These are phyloP conservation scores for Nitzschia sp. DNA, from an alignment of 108 stramenopile genomes.

Conservation along the genomic window DNA sequence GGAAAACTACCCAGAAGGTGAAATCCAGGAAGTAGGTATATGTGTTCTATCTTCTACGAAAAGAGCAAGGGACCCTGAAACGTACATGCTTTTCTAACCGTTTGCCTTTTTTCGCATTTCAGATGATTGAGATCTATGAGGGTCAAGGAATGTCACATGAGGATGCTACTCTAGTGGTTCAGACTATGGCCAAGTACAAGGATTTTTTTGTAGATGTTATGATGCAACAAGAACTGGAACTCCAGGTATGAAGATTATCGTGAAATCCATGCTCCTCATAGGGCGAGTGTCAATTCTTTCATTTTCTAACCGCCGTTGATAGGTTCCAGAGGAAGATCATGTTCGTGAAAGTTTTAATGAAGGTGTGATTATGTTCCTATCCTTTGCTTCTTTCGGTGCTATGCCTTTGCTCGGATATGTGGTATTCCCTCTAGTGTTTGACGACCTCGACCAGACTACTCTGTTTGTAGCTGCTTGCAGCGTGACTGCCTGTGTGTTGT, in stretches of 20 bases:
- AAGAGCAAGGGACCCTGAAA: background rate
- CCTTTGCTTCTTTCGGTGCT: constrained; percentile 87
- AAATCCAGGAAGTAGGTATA: constrained; percentile 67
- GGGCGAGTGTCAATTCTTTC: background rate
- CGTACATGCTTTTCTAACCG: background rate
- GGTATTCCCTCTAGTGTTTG: constrained; percentile 67
- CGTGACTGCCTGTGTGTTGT: constrained; percentile 80
- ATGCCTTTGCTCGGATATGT: constrained; percentile 89
- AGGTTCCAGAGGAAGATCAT: constrained; percentile 87
- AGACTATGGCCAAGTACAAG: constrained; percentile 92
- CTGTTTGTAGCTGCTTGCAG: constrained; percentile 80
- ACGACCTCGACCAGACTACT: constrained; percentile 43
- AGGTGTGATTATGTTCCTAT: constrained; percentile 90
- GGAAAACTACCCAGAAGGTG: constrained; percentile 93
- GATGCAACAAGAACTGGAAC: constrained; percentile 94
- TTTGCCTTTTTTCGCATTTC: background rate
- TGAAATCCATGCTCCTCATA: background rate
- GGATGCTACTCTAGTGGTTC: constrained; percentile 84
- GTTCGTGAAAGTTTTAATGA: constrained; percentile 85
- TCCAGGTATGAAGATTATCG: constrained; percentile 43
- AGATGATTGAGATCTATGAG: constrained; percentile 89
- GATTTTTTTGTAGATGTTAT: constrained; percentile 97
- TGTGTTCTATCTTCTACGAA: too few relatives aligned
- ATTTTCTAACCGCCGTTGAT: background rate
- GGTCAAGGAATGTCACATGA: constrained; percentile 69